Evolutionary conservation across 495 filamentous ascomycete species (phyloP), one percentile per base, ranked within the genome.

Genomic region (Xanthoparmelia taractica): DNA sequence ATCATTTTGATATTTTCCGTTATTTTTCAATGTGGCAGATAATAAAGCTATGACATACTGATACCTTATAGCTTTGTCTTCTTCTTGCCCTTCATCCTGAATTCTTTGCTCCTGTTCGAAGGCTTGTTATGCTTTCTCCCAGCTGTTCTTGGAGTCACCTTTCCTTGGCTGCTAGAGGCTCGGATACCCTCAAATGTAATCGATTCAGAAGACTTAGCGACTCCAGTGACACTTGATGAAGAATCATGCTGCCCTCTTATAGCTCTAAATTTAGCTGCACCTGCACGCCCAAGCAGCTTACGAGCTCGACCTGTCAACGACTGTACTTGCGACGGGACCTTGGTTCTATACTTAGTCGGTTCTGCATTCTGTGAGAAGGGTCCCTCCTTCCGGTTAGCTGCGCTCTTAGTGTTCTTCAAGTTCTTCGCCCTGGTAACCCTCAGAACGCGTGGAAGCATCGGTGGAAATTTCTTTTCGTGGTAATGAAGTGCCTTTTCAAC

Each of bases 121-220:
- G 69, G 78, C 73, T 81, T 85, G 70, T 75, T 78, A 78, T 75
- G 82, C 63, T 72, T 79, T 48, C 74, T 71, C 27, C 77, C 78
- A 18, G 80, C 87, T 48, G 77, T 78, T 67, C 82, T 82, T 57
- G 75, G 86, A 45, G 87, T 75, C 60, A 83, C 83, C 72, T 78
- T 83, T 33, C 84, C 85, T 59, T 80, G 82, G 67, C 78, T 85
- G 57, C 73, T 84, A 68, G 74, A 91, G 25, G 94, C 94, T 59
- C 94, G 83, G 69, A 89, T 84, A 5, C 94, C 94, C 73, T 98
- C 94, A 72, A 98, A 96, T 12, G 97, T 85, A 66, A 93, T 80
- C 5, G 80, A 76, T 76, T 91, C 85, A 4, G 85, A 84, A 8
- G 76, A 72, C 70, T 78, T 85, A 56, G 59, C 61, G 47, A 84